Conservation (phyloP, 2,329 filamentous ascomycete species). For the Cladorrhinum sp. region DNA sequence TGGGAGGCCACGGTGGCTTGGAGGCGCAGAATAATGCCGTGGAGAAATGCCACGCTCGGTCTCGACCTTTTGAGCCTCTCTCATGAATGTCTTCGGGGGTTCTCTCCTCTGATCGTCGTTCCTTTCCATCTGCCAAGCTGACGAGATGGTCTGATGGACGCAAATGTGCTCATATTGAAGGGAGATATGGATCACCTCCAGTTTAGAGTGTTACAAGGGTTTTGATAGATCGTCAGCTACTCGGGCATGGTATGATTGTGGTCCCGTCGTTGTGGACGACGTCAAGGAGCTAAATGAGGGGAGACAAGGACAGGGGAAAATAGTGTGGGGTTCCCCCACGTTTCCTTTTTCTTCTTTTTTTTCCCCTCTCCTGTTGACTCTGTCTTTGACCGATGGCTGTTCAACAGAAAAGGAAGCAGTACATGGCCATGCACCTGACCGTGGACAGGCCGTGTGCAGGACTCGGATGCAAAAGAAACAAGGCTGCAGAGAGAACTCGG, state of each 20-base stretch:
- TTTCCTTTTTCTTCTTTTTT: conserved; percentile 1
- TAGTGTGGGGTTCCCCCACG: conserved; percentile 16
- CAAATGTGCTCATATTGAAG: background rate
- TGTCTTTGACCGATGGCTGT: conserved; percentile 10
- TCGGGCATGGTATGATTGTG: background rate
- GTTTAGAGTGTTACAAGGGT: too few relatives aligned
- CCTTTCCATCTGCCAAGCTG: background rate
- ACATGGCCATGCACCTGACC: background rate
- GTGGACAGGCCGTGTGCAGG: too few relatives aligned
- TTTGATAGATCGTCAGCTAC: conserved; percentile 3
- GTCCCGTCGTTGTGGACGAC: conserved; percentile 7
- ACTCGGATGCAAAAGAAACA: background rate
- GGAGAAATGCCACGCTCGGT: too few relatives aligned
- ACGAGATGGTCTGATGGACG: background rate
- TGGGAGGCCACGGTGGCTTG: background rate
- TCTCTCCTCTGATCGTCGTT: background rate
- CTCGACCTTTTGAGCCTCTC: background rate
- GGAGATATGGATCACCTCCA: background rate
- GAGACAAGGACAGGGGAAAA: conserved; percentile 10
- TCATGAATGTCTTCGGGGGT: background rate
- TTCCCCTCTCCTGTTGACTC: conserved; percentile 5
- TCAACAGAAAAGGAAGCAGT: background rate
- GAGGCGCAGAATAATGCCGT: background rate
- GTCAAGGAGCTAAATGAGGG: background rate
- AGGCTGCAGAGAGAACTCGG: background rate